Percentiles rank a stretch among this genome's conserved stretches.
These are phyloP conservation scores for Annona squamosa DNA, from an alignment of 164 flowering plant species.

Conservation along the genomic window DNA sequence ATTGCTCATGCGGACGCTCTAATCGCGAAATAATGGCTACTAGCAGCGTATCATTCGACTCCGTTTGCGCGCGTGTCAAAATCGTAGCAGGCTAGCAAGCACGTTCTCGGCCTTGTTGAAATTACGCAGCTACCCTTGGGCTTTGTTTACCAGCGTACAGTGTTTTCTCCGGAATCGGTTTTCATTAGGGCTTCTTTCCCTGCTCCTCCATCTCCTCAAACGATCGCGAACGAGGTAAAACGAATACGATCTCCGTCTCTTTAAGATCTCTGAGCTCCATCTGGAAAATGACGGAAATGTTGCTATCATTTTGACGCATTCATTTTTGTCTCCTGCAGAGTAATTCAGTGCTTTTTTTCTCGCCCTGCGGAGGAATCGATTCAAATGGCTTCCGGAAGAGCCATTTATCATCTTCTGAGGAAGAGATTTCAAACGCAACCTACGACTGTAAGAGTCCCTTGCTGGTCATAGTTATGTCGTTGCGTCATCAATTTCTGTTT, in stretches of 20 bases:
- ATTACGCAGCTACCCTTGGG: background rate
- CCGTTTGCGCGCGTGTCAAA: too few species aligned
- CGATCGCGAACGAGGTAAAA: background rate
- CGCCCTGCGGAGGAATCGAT: background rate
- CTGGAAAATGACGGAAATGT: background rate
- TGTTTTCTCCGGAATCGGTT: background rate
- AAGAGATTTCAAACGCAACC: slow-evolving; percentile 20
- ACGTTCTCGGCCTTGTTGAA: background rate
- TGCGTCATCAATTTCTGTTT: background rate
- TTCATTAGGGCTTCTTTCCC: background rate
- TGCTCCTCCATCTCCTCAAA: background rate
- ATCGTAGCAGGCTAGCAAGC: background rate
- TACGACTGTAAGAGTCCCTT: slow-evolving; percentile 10
- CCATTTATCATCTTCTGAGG: slow-evolving; percentile 22
- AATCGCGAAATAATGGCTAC: too few species aligned
- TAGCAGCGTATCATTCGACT: too few species aligned
- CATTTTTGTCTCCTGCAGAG: background rate
- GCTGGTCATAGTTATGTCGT: background rate
- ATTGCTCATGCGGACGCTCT: too few species aligned
- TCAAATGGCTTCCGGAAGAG: slow-evolving; percentile 26
- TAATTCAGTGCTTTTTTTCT: background rate
- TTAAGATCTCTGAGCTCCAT: background rate
- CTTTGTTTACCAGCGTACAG: background rate
- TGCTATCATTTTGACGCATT: background rate
- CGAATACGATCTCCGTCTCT: background rate